Conservation (phyloP, 768 basidiomycete genomes). For the Cystobasidium onofrii region DNA sequence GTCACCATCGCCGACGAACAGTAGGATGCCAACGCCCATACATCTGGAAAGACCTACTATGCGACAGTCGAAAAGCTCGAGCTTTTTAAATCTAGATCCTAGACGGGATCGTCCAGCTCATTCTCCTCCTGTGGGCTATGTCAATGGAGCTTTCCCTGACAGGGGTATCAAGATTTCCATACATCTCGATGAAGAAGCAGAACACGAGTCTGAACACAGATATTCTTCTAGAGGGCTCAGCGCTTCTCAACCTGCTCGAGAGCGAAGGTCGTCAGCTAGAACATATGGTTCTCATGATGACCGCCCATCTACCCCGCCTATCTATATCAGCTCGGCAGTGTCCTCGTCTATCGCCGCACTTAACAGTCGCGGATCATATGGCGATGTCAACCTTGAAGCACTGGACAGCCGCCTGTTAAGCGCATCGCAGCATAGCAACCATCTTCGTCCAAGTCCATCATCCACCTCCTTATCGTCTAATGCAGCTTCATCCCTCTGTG, state of each 20-base stretch:
- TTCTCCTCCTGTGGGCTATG: not conserved
- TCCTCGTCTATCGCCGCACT: not conserved
- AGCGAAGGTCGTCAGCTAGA: not conserved
- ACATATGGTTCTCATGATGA: not conserved
- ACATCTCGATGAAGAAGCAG: not conserved
- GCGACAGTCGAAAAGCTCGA: conserved; percentile 6
- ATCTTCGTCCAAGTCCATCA: not conserved
- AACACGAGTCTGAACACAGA: not conserved
- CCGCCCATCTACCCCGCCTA: not conserved
- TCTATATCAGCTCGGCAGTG: not conserved
- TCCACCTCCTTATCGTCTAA: not conserved
- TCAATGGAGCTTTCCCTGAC: not conserved
- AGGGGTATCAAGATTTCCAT: conserved; percentile 10
- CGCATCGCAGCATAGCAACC: not conserved
- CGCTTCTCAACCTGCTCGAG: not conserved
- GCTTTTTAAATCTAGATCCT: not conserved
- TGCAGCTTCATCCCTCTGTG: not conserved
- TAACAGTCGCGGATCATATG: not conserved
- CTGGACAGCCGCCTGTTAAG: not conserved
- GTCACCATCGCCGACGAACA: not conserved
- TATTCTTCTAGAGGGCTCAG: not conserved
- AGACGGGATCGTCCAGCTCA: not conserved
- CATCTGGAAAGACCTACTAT: not conserved
- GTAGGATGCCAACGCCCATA: not conserved
- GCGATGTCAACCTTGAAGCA: not conserved